Conservation (phyloP, 2,329 filamentous ascomycete species). For the Cladophialophora chaetospira region DNA sequence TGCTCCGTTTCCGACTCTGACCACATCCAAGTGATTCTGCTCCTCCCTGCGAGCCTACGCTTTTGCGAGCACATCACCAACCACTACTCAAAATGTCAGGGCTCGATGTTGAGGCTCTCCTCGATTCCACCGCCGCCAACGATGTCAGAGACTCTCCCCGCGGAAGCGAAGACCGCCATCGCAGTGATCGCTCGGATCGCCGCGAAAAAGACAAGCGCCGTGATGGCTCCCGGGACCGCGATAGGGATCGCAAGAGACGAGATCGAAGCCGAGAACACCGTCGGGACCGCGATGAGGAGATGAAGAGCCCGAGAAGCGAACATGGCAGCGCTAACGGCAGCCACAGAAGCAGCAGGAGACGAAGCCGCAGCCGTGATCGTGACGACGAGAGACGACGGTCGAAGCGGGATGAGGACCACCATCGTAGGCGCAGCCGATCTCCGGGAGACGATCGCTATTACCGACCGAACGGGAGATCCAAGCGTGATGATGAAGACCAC, state of each 20-base stretch:
- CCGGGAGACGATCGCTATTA: constrained; percentile 63
- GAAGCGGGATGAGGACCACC: constrained; percentile 65
- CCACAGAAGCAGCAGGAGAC: constrained; percentile 73
- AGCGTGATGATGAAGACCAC: constrained; percentile 52
- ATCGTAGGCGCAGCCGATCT: constrained; percentile 72
- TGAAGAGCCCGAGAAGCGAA: constrained; percentile 72
- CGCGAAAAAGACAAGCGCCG: constrained; percentile 59
- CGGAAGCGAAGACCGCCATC: constrained; percentile 55
- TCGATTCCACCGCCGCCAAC: constrained; percentile 76
- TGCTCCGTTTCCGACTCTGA: constrained; percentile 27
- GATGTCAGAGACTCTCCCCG: constrained; percentile 44
- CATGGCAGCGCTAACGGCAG: constrained; percentile 68
- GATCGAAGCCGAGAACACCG: constrained; percentile 60
- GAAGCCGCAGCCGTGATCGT: constrained; percentile 77
- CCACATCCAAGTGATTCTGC: constrained; percentile 28
- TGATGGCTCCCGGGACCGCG: constrained; percentile 59
- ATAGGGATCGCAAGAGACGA: constrained; percentile 60
- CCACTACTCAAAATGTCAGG: constrained; percentile 59
- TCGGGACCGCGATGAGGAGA: constrained; percentile 55
- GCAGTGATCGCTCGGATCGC: constrained; percentile 57
- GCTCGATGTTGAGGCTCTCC: constrained; percentile 83
- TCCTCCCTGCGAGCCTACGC: constrained; percentile 13
- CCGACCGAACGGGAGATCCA: constrained; percentile 51
- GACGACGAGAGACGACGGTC: constrained; percentile 73
- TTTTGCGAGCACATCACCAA: constrained; percentile 20